These are phyloP conservation scores for Gastroboletus turbinatus DNA, from an alignment of 1,284 basidiomycete species.

Conservation along the genomic window DNA sequence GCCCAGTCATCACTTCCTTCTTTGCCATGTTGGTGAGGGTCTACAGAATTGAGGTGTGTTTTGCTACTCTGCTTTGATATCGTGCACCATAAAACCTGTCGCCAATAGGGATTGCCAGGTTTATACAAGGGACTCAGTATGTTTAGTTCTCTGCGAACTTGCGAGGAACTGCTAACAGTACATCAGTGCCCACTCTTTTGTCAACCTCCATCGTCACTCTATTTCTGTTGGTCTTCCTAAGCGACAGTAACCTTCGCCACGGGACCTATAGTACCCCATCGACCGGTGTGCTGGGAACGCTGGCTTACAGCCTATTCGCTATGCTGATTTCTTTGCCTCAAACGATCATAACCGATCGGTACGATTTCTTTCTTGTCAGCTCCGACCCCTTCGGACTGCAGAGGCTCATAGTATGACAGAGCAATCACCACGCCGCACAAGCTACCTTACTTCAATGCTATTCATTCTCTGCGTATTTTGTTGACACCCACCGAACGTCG, in stretches of 20 bases:
- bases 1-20: conserved; percentile 61
- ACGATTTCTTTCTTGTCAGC: conserved; percentile 19
- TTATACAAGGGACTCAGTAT: conserved; percentile 83
- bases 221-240: conserved; percentile 55
- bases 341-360: conserved; percentile 80
- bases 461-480: conserved; percentile 67
- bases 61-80: background rate
- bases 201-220: conserved; percentile 60
- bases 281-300: conserved; percentile 62
- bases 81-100: background rate
- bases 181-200: conserved; percentile 68
- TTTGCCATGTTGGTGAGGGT: conserved; percentile 75
- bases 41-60: conserved; percentile 69
- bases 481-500: conserved; percentile 82
- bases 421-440: conserved; percentile 86
- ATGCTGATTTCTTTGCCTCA: conserved; percentile 81
- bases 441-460: conserved; percentile 64
- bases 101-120: conserved; percentile 65
- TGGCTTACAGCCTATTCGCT: conserved; percentile 62
- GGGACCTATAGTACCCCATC: conserved; percentile 71
- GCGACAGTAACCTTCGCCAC: conserved; percentile 54
- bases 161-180: conserved; percentile 11
- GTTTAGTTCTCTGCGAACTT: conserved; percentile 29
- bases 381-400: background rate
- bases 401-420: conserved; percentile 38